Conservation (phyloP, 352 stramenopile genomes). For the Globisporangium yorkense region DNA sequence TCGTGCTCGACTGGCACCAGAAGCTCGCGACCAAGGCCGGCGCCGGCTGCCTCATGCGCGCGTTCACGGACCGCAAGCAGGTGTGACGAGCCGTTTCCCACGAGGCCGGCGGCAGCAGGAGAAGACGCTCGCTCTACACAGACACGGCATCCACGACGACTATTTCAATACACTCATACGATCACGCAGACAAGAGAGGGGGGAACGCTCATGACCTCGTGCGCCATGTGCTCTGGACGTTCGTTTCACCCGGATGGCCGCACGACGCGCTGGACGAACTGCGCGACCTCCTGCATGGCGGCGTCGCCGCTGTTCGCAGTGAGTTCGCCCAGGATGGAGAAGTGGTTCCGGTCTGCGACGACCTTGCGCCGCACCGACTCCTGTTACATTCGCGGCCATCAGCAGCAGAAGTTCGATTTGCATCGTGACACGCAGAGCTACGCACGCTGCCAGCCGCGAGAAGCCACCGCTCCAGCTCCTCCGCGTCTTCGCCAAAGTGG, state of each 20-base stretch:
- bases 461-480: slow-evolving; percentile 63
- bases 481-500: slow-evolving; percentile 70
- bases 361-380: slow-evolving; percentile 42
- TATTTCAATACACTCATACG: neutral
- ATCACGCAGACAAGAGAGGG: too few species aligned
- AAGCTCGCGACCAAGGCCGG: slow-evolving; percentile 83
- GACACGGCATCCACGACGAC: neutral
- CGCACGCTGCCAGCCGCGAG: slow-evolving; percentile 45
- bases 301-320: slow-evolving; percentile 22
- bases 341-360: slow-evolving; percentile 58
- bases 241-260: neutral
- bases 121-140: neutral
- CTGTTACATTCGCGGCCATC: neutral
- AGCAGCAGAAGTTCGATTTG: too few species aligned
- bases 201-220: neutral
- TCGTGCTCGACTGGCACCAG: slow-evolving; percentile 87
- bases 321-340: slow-evolving; percentile 64
- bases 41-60: slow-evolving; percentile 82
- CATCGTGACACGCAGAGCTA: neutral
- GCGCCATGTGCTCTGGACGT: neutral
- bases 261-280: slow-evolving; percentile 30
- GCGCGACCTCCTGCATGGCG: slow-evolving; percentile 40
- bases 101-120: too few species aligned
- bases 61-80: slow-evolving; percentile 84
- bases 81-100: slow-evolving; percentile 33